phyloP scores from a whole-genome alignment of 805 yeast species.

The Ascoidea asiatica region DNA sequence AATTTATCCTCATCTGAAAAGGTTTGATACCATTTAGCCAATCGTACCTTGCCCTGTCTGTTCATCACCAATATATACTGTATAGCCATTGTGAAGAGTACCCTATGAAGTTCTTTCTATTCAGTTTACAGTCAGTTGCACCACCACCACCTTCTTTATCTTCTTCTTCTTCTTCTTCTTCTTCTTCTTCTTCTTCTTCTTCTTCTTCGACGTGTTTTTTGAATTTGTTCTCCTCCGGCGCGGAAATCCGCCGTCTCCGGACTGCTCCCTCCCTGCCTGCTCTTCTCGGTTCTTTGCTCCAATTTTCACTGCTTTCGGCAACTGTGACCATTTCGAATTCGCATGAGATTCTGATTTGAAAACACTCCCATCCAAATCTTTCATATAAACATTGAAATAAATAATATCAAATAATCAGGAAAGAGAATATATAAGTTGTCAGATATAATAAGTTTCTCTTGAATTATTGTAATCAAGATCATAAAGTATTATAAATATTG shows the following conservation, averaged over 20 bases:
- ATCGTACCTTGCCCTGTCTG: conserved; percentile 84
- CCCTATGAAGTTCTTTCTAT: no score
- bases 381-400: no score
- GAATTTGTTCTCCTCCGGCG: conserved; percentile 9
- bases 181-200: conserved; percentile 18
- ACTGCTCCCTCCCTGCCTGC: background rate
- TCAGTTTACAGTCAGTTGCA: no score
- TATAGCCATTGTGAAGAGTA: conserved; percentile 42
- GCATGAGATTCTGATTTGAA: background rate
- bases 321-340: background rate
- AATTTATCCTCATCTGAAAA: conserved; percentile 31
- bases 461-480: no score
- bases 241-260: conserved; percentile 1
- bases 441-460: no score
- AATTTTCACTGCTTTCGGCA: background rate
- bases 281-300: background rate
- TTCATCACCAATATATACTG: conserved; percentile 76
- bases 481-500: no score
- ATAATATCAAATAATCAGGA: no score
- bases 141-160: conserved; percentile 1
- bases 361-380: background rate
- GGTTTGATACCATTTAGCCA: conserved; percentile 64
- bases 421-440: no score
- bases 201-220: conserved; percentile 18
- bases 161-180: conserved; percentile 17